Evolutionary conservation across 2,329 filamentous ascomycete genomes (phyloP).

Genomic region (Drechmeria coniospora): DNA sequence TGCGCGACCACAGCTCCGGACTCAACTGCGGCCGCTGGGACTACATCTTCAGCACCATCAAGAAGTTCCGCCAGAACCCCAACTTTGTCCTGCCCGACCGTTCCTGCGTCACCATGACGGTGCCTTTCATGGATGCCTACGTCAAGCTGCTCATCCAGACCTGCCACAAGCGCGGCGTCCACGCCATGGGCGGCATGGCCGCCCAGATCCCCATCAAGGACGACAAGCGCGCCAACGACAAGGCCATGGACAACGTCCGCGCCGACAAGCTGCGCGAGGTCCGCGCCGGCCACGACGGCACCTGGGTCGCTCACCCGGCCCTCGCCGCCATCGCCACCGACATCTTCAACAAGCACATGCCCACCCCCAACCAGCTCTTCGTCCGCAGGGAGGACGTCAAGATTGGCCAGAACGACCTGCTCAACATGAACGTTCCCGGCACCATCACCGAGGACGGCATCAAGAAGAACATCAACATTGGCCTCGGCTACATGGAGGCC

Average conservation of each 20-base stretch:
- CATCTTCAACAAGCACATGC: slow-evolving; percentile 97
- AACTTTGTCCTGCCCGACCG: slow-evolving; percentile 90
- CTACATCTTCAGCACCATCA: slow-evolving; percentile 99
- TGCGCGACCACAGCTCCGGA: slow-evolving; percentile 88
- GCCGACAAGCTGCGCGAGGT: slow-evolving; percentile 95
- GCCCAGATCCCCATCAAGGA: slow-evolving; percentile 98
- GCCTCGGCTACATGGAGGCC: slow-evolving; percentile 95
- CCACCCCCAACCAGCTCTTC: slow-evolving; percentile 92
- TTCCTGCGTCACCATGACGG: slow-evolving; percentile 86
- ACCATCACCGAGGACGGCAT: slow-evolving; percentile 87
- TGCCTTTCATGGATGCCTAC: slow-evolving; percentile 96
- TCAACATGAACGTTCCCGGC: slow-evolving; percentile 97
- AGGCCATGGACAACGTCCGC: slow-evolving; percentile 83
- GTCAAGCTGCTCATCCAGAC: slow-evolving; percentile 95
- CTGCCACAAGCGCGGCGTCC: slow-evolving; percentile 91
- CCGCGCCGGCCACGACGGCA: slow-evolving; percentile 85
- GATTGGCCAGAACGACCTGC: slow-evolving; percentile 74
- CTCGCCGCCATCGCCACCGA: slow-evolving; percentile 78
- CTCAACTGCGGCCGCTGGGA: slow-evolving; percentile 99
- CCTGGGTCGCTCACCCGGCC: slow-evolving; percentile 94
- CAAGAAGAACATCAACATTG: slow-evolving; percentile 94
- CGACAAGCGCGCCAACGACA: slow-evolving; percentile 77
- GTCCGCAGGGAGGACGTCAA: slow-evolving; percentile 77
- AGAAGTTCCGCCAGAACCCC: slow-evolving; percentile 93
- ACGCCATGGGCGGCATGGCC: slow-evolving; percentile 98